Conservation (phyloP, 1,139 yeast genomes). For the Lodderomyces parapsilosis region DNA sequence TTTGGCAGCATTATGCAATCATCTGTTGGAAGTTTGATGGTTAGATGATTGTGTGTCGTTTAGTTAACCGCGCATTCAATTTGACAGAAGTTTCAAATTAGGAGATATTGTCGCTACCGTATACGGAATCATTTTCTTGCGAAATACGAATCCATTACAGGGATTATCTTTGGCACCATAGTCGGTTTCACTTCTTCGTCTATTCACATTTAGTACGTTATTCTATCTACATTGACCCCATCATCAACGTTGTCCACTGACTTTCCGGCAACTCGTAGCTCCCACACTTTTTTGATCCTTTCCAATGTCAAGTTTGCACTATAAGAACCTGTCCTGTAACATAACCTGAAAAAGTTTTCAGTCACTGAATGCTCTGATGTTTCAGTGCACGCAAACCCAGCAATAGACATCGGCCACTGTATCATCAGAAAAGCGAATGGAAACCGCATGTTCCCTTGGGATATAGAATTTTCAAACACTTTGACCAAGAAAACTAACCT, state of each 20-base stretch:
- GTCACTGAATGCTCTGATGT: slow-evolving; percentile 40
- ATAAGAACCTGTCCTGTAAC: slow-evolving; percentile 44
- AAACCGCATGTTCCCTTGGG: slow-evolving; percentile 10
- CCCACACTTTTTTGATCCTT: slow-evolving; percentile 42
- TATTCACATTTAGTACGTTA: slow-evolving; percentile 19
- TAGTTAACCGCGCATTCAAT: too few species aligned
- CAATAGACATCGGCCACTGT: slow-evolving; percentile 57
- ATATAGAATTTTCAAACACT: slow-evolving; percentile 19
- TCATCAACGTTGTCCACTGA: slow-evolving; percentile 23
- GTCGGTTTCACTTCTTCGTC: neutral
- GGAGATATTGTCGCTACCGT: too few species aligned
- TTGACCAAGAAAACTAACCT: slow-evolving; percentile 22
- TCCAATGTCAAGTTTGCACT: slow-evolving; percentile 43
- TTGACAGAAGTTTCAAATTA: too few species aligned
- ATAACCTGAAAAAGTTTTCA: slow-evolving; percentile 36
- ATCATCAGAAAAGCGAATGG: slow-evolving; percentile 35
- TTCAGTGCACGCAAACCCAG: slow-evolving; percentile 52
- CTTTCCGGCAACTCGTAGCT: slow-evolving; percentile 24
- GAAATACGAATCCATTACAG: too few species aligned
- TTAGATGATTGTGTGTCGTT: too few species aligned
- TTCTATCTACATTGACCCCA: slow-evolving; percentile 19
- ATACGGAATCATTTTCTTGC: too few species aligned
- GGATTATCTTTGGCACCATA: too few species aligned
- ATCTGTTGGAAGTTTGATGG: neutral
- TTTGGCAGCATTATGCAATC: neutral